These are phyloP conservation scores for Kwoniella europaea DNA, from an alignment of 768 basidiomycete genomes.

Conservation along the genomic window DNA sequence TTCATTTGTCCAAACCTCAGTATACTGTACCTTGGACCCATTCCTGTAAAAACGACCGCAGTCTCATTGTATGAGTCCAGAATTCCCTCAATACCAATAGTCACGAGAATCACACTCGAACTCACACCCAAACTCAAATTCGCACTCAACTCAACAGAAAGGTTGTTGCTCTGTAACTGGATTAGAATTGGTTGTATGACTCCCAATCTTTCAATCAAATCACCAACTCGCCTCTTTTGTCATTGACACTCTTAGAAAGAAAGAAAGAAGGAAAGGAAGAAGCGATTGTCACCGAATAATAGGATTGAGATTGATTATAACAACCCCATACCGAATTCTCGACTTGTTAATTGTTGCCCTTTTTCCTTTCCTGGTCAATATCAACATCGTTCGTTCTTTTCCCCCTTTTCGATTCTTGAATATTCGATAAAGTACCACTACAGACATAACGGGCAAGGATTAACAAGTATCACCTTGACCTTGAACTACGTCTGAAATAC, in stretches of 20 bases:
- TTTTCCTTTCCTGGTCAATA: neutral
- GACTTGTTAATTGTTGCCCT: neutral
- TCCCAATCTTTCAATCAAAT: neutral
- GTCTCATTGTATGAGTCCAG: neutral
- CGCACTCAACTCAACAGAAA: neutral
- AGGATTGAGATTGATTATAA: neutral
- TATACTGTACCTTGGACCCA: neutral
- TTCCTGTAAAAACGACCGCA: neutral
- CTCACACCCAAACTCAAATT: neutral
- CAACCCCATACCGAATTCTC: neutral
- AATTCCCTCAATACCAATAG: neutral
- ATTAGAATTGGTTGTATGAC: neutral
- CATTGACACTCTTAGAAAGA: neutral
- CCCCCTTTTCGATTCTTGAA: conserved; percentile 1
- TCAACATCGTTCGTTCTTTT: neutral
- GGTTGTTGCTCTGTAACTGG: neutral
- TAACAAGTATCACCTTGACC: neutral
- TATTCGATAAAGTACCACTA: neutral
- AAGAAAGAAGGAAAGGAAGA: neutral
- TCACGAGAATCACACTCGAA: neutral
- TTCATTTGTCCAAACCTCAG: neutral
- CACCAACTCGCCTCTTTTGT: neutral
- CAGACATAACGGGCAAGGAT: neutral
- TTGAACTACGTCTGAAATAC: neutral
- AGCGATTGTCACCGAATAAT: neutral